phyloP scores from a whole-genome alignment of 345 rosid genomes.

The Stellera chamaejasme region DNA sequence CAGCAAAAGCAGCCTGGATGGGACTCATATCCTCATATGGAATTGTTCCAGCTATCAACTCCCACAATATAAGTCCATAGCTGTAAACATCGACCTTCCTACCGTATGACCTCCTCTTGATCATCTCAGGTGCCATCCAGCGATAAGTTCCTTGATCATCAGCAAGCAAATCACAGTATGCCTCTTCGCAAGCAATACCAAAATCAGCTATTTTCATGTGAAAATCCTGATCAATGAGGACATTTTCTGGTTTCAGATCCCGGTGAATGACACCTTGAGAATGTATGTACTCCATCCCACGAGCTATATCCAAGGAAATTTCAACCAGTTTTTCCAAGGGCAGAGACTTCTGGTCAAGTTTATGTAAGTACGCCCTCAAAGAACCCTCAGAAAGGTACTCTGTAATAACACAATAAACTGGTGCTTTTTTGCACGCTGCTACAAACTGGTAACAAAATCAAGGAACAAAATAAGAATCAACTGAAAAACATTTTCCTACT shows the following conservation, averaged over 20 bases:
- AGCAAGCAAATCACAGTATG: conserved; percentile 44
- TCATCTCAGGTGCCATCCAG: conserved; percentile 97
- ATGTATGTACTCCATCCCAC: conserved; percentile 79
- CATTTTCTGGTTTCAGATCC: conserved; percentile 84
- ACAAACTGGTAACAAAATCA: conserved; percentile 33
- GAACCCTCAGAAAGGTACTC: conserved; percentile 55
- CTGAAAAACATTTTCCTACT: neutral
- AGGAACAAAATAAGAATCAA: neutral
- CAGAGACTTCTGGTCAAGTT: conserved; percentile 49
- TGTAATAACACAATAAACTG: conserved; percentile 45
- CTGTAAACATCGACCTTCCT: conserved; percentile 69
- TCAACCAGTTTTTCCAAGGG: conserved; percentile 40
- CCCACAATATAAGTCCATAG: conserved; percentile 81
- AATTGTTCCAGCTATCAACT: conserved; percentile 70
- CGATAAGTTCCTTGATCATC: conserved; percentile 78
- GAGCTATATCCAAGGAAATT: conserved; percentile 68
- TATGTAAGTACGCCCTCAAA: conserved; percentile 70
- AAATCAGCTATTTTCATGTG: conserved; percentile 76
- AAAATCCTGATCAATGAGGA: conserved; percentile 54
- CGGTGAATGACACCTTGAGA: conserved; percentile 73
- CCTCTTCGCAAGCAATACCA: conserved; percentile 82
- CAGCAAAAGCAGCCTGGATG: conserved; percentile 82
- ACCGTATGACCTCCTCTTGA: conserved; percentile 53
- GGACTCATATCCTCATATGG: conserved; percentile 77
- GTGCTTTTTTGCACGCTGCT: conserved; percentile 43